These are phyloP conservation scores for Lachancea nothofagi DNA, from an alignment of 805 yeast species.

Conservation along the genomic window DNA sequence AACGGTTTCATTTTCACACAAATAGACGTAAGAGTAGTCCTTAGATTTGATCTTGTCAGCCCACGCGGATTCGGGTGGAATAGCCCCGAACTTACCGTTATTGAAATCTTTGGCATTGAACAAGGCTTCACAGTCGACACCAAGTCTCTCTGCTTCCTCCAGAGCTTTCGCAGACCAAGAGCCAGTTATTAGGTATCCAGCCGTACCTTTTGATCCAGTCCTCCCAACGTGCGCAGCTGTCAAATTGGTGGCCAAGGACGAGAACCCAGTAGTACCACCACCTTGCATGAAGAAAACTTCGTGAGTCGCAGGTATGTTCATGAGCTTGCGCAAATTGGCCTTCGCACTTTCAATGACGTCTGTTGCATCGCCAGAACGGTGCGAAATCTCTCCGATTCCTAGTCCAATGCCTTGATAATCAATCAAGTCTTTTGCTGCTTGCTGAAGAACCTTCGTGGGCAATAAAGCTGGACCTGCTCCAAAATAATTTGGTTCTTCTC, in stretches of 20 bases:
- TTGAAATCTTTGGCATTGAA: constrained; percentile 52
- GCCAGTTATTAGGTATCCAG: constrained; percentile 87
- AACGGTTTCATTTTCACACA: constrained; percentile 97
- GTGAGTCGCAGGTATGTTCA: constrained; percentile 82
- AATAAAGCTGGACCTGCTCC: constrained; percentile 99
- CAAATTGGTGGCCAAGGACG: constrained; percentile 79
- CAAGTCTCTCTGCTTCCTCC: constrained; percentile 83
- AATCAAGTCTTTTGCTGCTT: constrained; percentile 80
- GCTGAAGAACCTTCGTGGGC: constrained; percentile 77
- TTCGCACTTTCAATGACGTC: constrained; percentile 74
- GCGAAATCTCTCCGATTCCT: constrained; percentile 95
- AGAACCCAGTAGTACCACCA: constrained; percentile 95
- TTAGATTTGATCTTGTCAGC: constrained; percentile 37
- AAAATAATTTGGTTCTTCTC: constrained; percentile 75
- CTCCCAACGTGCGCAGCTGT: constrained; percentile 67
- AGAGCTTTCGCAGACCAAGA: constrained; percentile 86
- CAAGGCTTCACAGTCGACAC: constrained; percentile 64
- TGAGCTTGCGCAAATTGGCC: constrained; percentile 53
- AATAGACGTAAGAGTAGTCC: constrained; percentile 77
- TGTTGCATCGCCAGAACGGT: constrained; percentile 80
- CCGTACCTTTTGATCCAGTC: constrained; percentile 70
- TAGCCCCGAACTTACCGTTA: constrained; percentile 54
- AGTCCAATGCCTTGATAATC: constrained; percentile 65
- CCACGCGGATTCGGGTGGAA: constrained; percentile 69
- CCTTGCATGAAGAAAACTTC: constrained; percentile 95